Evolutionary conservation across 2,329 filamentous ascomycete genomes (phyloP).

Genomic region (Alternaria arborescens): DNA sequence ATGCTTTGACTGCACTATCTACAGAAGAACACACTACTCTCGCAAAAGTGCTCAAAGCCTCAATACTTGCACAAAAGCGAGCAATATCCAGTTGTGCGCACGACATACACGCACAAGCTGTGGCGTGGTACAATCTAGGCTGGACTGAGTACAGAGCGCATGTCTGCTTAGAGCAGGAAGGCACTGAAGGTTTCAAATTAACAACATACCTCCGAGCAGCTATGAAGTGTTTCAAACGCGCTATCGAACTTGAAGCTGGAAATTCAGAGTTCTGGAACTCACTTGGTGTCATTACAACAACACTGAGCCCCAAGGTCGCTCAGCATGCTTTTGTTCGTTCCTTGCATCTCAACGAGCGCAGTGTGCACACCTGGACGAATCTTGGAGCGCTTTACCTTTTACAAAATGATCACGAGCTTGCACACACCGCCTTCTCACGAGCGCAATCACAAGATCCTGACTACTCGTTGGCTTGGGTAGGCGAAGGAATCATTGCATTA

Average conservation of each 20-base stretch:
- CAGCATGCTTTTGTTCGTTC: conserved; percentile 95
- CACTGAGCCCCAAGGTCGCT: conserved; percentile 83
- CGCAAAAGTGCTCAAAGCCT: conserved; percentile 70
- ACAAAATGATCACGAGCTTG: conserved; percentile 83
- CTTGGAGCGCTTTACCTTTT: conserved; percentile 85
- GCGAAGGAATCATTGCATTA: conserved; percentile 86
- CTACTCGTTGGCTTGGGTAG: conserved; percentile 91
- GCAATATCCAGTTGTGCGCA: conserved; percentile 76
- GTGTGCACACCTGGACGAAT: conserved; percentile 87
- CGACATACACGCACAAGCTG: conserved; percentile 86
- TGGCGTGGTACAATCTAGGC: conserved; percentile 97
- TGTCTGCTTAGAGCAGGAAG: conserved; percentile 64
- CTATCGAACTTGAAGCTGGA: conserved; percentile 92
- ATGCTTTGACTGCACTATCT: conserved; percentile 40
- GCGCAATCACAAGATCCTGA: conserved; percentile 95
- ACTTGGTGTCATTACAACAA: conserved; percentile 87
- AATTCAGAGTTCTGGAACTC: conserved; percentile 98
- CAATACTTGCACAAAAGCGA: conserved; percentile 86
- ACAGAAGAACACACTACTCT: conserved; percentile 46
- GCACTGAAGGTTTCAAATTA: conserved; percentile 50
- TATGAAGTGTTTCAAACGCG: conserved; percentile 90
- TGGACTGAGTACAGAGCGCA: conserved; percentile 91
- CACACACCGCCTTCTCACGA: conserved; percentile 87
- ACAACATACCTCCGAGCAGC: conserved; percentile 80
- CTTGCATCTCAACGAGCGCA: conserved; percentile 89